Evolutionary conservation across 2,329 filamentous ascomycete genomes (phyloP), one percentile per base, ranked within the genome.

Genomic region (Fusarium phyllophilum): DNA sequence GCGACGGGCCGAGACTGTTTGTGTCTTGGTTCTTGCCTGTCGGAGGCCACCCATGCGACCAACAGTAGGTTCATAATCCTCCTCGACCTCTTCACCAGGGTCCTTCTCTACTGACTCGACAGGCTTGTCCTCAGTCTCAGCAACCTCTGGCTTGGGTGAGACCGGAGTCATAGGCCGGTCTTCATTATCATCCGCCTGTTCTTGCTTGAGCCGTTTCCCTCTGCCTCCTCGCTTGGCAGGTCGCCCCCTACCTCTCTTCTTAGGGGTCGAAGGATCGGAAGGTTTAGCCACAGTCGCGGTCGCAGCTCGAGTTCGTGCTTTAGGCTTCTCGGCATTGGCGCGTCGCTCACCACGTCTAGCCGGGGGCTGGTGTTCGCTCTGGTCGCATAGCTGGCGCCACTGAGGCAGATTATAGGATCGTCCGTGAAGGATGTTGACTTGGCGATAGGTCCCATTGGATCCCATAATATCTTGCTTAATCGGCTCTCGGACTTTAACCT

Each of bases 391-490:
- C 62, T 94, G 90, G 76, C 95, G 94, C 96, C 96, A 99, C 83
- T 99, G 95, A 2, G 96, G 96, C 9, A 99, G 87, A 77, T 98
- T 99, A 85, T 99, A 99, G 20, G 95, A 95, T 81, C 96, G 90
- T 81, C 97, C 94, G 83, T 98, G 97, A 79, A 98, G 92, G 68
- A 99, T 95, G 80, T 99, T 99, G 79, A 96, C 94, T 82, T 99
- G 96, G 41, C 96, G 96, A 81, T 98, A 99, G 64, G 94, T 97
- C 64, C 96, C 97, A 80, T 96, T 94, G 58, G 94, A 94, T 46
- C 96, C 96, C 87, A 97, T 96, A 78, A 99, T 99, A 79, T 99
- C 96, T 83, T 99, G 96, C 80, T 95, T 97, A 81, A 99, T 98
- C 8, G 96, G 96, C 75, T 99, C 97, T 83, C 96, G 96, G 79